These are phyloP conservation scores for Agarophyton chilense DNA, from an alignment of 23 red algal genomes.

Conservation along the genomic window DNA sequence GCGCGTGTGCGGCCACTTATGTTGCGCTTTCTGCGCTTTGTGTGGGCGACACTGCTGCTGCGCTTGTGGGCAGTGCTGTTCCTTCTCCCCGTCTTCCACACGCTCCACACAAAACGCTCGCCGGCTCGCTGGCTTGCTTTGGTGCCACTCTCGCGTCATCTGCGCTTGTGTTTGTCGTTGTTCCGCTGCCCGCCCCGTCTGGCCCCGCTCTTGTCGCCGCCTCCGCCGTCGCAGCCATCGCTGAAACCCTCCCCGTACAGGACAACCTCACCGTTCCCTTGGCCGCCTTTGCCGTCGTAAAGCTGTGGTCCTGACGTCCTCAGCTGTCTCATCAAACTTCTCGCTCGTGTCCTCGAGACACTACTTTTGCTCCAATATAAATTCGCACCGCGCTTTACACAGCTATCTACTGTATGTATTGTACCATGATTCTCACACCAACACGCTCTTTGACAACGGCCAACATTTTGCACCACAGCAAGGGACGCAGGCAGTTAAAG, in stretches of 20 bases:
- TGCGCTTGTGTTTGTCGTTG: neutral
- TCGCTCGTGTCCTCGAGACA: no score
- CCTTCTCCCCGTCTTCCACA: neutral
- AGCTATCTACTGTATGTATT: no score
- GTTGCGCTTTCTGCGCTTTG: constrained; percentile 25
- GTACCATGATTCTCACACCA: no score
- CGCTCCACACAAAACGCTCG: constrained; percentile 23
- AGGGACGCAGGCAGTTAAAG: no score
- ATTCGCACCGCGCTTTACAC: no score
- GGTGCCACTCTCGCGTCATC: neutral
- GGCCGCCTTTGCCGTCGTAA: neutral
- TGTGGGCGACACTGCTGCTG: constrained; percentile 48
- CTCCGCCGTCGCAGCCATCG: constrained; percentile 19
- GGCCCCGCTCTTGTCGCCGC: neutral
- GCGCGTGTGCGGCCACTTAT: constrained; percentile 13
- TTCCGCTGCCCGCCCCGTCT: neutral
- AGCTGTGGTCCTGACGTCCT: neutral
- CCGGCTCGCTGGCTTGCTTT: constrained; percentile 29
- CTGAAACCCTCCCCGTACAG: constrained; percentile 41
- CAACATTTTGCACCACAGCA: no score
- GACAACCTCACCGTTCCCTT: constrained; percentile 70
- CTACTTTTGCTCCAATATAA: no score
- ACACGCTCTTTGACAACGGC: no score
- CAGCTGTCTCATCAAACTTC: no score
- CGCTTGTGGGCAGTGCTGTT: constrained; percentile 3